phyloP scores from a whole-genome alignment of 139 green algal species.

The Limnomonas spitsbergensis region DNA sequence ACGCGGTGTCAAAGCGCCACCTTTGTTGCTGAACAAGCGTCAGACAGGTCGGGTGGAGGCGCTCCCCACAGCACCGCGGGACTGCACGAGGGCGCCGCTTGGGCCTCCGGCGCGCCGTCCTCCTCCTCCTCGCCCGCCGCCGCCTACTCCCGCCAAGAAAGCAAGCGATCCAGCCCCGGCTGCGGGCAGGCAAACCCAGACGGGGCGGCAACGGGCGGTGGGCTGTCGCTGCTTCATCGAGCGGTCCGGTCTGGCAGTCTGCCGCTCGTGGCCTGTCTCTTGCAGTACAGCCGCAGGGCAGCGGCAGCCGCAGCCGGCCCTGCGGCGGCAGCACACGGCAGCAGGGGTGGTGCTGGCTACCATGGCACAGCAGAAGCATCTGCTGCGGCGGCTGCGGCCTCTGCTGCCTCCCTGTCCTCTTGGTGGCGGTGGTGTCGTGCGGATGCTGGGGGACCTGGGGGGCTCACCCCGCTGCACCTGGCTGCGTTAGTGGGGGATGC shows the following conservation, averaged over 20 bases:
- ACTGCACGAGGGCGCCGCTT: too few relatives aligned
- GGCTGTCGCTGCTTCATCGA: slow-evolving; percentile 44
- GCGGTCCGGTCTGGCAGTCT: slow-evolving; percentile 36
- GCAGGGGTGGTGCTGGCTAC: not conserved
- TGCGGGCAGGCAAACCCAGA: too few relatives aligned
- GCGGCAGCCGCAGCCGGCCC: too few relatives aligned
- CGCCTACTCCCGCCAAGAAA: too few relatives aligned
- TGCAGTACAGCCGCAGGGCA: slow-evolving; percentile 29
- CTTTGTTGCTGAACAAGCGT: too few relatives aligned
- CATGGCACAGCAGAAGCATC: too few relatives aligned
- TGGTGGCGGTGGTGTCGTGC: slow-evolving; percentile 31
- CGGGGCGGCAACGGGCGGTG: not conserved
- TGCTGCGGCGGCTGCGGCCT: not conserved
- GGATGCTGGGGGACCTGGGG: slow-evolving; percentile 30
- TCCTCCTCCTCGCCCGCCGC: too few relatives aligned
- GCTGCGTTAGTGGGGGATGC: slow-evolving; percentile 43
- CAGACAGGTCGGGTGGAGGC: too few relatives aligned
- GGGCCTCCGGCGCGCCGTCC: too few relatives aligned
- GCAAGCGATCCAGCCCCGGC: too few relatives aligned
- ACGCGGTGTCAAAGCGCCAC: too few relatives aligned
- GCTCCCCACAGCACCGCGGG: too few relatives aligned
- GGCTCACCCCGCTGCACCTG: slow-evolving; percentile 58
- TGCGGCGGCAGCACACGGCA: not conserved
- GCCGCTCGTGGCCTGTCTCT: slow-evolving; percentile 34
- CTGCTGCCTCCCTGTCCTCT: not conserved